phyloP scores from a whole-genome alignment of 805 yeast species.

The Ogataea sp. region DNA sequence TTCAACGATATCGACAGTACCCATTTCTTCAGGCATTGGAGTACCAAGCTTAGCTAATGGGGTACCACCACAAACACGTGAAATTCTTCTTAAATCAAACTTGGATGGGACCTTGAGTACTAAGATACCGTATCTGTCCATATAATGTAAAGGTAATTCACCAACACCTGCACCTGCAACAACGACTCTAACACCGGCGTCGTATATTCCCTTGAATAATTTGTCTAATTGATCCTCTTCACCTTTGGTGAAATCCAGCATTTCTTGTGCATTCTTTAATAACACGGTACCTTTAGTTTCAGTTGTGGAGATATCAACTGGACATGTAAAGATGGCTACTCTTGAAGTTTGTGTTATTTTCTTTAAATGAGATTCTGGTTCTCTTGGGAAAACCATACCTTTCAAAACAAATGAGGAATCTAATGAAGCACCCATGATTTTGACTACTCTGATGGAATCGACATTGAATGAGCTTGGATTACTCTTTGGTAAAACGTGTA shows the following conservation, averaged over 20 bases:
- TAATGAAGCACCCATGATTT: conserved; percentile 88
- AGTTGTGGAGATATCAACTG: conserved; percentile 91
- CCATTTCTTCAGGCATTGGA: conserved; percentile 92
- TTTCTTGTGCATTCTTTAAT: conserved; percentile 91
- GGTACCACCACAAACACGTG: conserved; percentile 96
- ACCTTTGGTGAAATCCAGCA: conserved; percentile 93
- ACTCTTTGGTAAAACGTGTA: conserved; percentile 65
- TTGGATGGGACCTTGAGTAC: conserved; percentile 89
- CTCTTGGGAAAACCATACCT: conserved; percentile 98
- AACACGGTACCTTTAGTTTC: conserved; percentile 97
- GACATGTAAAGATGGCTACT: conserved; percentile 90
- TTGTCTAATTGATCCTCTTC: conserved; percentile 91
- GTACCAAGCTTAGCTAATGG: conserved; percentile 93
- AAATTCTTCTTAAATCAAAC: conserved; percentile 87
- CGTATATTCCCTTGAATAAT: conserved; percentile 72
- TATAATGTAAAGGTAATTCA: conserved; percentile 85
- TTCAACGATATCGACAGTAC: conserved; percentile 78
- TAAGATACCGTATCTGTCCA: conserved; percentile 78
- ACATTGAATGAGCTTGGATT: conserved; percentile 69
- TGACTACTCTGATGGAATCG: conserved; percentile 90
- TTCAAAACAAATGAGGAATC: conserved; percentile 69
- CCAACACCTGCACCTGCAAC: conserved; percentile 94
- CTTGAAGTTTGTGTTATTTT: conserved; percentile 53
- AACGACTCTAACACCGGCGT: conserved; percentile 79
- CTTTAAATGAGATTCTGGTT: conserved; percentile 89